Base-by-base conservation (phyloP, 2,329 filamentous ascomycete species). In the Apiospora marii region DNA sequence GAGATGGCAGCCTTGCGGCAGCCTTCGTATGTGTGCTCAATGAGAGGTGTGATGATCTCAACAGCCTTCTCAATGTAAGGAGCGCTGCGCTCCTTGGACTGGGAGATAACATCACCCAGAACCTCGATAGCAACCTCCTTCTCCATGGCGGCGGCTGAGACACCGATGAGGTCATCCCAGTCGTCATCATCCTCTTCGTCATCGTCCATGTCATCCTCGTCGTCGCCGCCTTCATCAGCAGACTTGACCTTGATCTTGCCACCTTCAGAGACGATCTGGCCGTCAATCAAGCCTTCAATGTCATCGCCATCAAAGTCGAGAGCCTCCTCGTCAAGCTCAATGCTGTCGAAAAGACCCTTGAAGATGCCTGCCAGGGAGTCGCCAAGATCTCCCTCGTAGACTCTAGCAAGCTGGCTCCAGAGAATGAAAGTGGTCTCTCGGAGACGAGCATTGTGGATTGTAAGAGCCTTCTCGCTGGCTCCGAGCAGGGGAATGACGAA, bases 81-180 rank as follows among this genome's bases (percentile, higher is more conserved):
- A 13, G 77, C 75, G 68, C 79, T 79, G 74, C 75, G 79, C 6
- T 94, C 92, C 76, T 97, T 84, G 72, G 90, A 85, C 77, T 89
- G 88, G 81, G 90, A 94, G 79, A 98, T 92, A 74, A 99, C 91
- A 80, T 99, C 96, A 75, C 95, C 96, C 48, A 98, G 89, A 7
- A 98, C 95, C 83, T 99, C 96, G 64, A 98, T 91, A 49, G 96
- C 96, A 78, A 98, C 97, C 84, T 99, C 96, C 85, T 98, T 98
- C 88, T 98, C 96, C 78, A 98, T 90, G 34, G 96, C 94, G 71
- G 98, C 90, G 70, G 95, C 94, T 37, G 94, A 97, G 74, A 97
- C 93, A 69, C 94, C 94, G 72, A 91, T 92, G 68, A 97, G 87
- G 78, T 95, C 93, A 78, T 95, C 93, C 89, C 94, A 95, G 74